A percentile compares a stretch with the other conserved stretches of the same genome.
Conservation (phyloP, 768 basidiomycete genomes). For the Hydnum rufescens region DNA sequence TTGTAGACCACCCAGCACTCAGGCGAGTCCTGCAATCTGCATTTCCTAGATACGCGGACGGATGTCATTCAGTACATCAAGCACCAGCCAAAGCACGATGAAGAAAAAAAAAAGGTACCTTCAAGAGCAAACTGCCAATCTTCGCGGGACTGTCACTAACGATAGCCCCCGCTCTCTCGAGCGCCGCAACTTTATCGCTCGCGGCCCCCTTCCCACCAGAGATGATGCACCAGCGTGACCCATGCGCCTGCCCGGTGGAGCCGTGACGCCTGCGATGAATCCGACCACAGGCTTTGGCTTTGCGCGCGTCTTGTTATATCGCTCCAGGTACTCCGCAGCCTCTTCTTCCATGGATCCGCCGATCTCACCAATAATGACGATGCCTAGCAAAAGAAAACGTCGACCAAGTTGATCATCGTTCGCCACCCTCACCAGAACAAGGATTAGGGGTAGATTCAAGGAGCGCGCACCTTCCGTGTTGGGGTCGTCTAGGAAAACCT, state of each 20-base stretch:
- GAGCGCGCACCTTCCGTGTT: constrained; percentile 63
- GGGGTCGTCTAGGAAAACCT: constrained; percentile 87
- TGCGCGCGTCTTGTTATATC: constrained; percentile 72
- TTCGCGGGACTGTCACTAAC: constrained; percentile 92
- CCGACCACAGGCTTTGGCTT: constrained; percentile 91
- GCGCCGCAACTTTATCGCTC: constrained; percentile 76
- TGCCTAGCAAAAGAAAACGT: constrained; percentile 30
- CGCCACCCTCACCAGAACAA: not conserved
- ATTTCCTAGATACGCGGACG: constrained; percentile 2
- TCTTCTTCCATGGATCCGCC: constrained; percentile 99
- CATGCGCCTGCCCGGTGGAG: constrained; percentile 95
- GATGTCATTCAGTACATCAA: not conserved
- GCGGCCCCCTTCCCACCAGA: constrained; percentile 97
- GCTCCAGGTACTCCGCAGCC: constrained; percentile 86
- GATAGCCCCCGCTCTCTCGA: constrained; percentile 79
- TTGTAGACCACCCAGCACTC: constrained; percentile 8
- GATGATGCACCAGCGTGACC: constrained; percentile 95
- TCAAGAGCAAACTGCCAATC: constrained; percentile 77
- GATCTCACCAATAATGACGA: constrained; percentile 97
- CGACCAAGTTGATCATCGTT: no score
- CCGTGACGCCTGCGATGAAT: constrained; percentile 95
- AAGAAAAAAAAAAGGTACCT: constrained; percentile 30
- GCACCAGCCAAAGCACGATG: not conserved
- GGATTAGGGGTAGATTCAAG: not conserved
- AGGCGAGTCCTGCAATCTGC: not conserved